Evolutionary conservation across 139 green algal species (phyloP).

Genomic region (Chlorella sp.): DNA sequence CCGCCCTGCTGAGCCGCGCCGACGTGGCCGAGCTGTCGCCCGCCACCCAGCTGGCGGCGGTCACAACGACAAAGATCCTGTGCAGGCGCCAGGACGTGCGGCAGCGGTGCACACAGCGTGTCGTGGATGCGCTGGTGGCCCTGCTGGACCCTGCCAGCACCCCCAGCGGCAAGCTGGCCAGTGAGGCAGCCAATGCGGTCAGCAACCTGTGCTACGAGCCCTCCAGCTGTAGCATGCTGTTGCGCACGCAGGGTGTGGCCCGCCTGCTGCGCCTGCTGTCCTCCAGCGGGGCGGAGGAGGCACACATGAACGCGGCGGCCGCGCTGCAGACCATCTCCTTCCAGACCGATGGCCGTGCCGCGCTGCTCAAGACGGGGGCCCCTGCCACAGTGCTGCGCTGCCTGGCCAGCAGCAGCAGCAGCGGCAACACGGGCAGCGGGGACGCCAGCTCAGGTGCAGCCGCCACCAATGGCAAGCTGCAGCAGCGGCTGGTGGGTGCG

Average conservation of each 20-base stretch:
- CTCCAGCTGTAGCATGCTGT: not conserved
- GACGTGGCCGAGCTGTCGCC: not conserved
- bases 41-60: not conserved
- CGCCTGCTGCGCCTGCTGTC: slow-evolving; percentile 11
- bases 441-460: too few species aligned
- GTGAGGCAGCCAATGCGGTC: slow-evolving; percentile 23
- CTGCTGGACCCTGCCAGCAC: not conserved
- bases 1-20: not conserved
- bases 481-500: slow-evolving; percentile 68
- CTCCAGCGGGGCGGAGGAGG: not conserved
- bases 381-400: not conserved
- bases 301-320: slow-evolving; percentile 3
- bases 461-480: slow-evolving; percentile 42
- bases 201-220: slow-evolving; percentile 29
- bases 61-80: slow-evolving; percentile 23
- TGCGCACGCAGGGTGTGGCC: not conserved
- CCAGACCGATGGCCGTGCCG: not conserved
- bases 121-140: not conserved
- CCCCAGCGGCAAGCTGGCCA: not conserved
- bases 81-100: slow-evolving; percentile 19
- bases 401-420: not conserved
- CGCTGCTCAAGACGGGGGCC: slow-evolving; percentile 6
- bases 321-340: slow-evolving; percentile 37
- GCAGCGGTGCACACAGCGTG: not conserved
- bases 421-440: not conserved